A percentile compares a stretch with the other conserved stretches of the same genome.
These are phyloP conservation scores for Nemania abortiva DNA, from an alignment of 2,329 filamentous ascomycete species.

Conservation along the genomic window DNA sequence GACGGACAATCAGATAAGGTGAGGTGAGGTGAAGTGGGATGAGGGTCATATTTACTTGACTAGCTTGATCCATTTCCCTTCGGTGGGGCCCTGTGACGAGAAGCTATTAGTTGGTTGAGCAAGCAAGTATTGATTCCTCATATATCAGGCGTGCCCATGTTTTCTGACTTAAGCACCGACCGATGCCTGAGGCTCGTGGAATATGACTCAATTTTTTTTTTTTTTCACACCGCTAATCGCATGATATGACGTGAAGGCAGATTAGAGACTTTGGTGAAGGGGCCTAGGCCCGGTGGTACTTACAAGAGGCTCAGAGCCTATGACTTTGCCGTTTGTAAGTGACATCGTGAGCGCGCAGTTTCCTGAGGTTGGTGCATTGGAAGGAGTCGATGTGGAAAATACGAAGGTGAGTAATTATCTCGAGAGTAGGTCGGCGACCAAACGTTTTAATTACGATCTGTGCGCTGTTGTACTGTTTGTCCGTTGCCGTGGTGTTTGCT, in stretches of 20 bases:
- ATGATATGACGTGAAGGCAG: conserved; percentile 5
- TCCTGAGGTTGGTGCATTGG: conserved; percentile 2
- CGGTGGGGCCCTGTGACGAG: conserved; percentile 57
- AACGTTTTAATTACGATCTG: conserved; percentile 11
- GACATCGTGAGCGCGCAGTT: conserved; percentile 53
- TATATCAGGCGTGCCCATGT: conserved; percentile 1
- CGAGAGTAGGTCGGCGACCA: neutral
- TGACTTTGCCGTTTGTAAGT: conserved; percentile 57
- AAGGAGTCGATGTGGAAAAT: neutral
- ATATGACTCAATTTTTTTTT: neutral
- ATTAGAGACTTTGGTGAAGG: no score
- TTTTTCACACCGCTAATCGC: conserved; percentile 10
- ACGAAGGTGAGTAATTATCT: neutral
- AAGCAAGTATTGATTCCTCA: neutral
- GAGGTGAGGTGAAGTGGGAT: neutral
- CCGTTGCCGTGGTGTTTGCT: conserved; percentile 19
- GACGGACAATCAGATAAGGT: neutral
- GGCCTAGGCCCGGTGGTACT: conserved; percentile 28
- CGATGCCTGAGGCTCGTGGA: neutral
- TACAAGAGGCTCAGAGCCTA: conserved; percentile 61
- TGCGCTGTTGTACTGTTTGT: conserved; percentile 9
- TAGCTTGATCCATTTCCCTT: conserved; percentile 71
- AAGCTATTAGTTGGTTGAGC: conserved; percentile 12
- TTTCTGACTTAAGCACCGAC: neutral
- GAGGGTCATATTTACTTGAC: conserved; percentile 68